Evolutionary conservation across 495 filamentous ascomycete species (phyloP).

Genomic region (Podospora pseudocomata): DNA sequence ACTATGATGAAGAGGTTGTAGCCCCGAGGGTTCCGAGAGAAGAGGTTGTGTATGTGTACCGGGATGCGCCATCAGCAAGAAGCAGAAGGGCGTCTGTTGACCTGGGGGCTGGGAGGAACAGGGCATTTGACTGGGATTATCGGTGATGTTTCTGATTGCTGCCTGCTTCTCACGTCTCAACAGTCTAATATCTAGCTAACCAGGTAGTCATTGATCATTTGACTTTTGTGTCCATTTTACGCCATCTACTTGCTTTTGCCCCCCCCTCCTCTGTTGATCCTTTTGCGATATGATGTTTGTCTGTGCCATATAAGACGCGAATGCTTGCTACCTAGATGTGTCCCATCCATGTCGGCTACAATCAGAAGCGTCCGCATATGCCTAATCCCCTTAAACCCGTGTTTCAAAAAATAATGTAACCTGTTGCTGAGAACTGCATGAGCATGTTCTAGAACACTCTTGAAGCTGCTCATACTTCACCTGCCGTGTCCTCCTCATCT

Average conservation of each 20-base stretch:
- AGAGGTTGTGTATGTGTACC: conserved; percentile 17
- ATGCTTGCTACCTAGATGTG: not conserved
- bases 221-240: not conserved
- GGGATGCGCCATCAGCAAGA: conserved; percentile 1
- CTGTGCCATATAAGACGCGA: not conserved
- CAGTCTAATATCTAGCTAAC: not conserved
- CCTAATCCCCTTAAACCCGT: not conserved
- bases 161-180: not conserved
- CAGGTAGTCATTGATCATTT: not conserved
- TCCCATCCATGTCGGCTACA: not conserved
- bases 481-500: conserved; percentile 23
- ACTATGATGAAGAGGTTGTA: conserved; percentile 4
- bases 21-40: not conserved
- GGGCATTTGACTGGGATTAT: conserved; percentile 9
- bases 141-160: not conserved
- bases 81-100: conserved; percentile 14
- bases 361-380: not conserved
- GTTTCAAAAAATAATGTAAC: not conserved
- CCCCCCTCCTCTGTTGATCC: not conserved
- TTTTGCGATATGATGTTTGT: not conserved
- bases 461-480: not conserved
- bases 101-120: conserved; percentile 9
- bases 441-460: not conserved
- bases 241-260: not conserved
- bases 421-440: too few species aligned